Evolutionary conservation across 257 asterid species (phyloP).

Genomic region (Leonotis leonurus): DNA sequence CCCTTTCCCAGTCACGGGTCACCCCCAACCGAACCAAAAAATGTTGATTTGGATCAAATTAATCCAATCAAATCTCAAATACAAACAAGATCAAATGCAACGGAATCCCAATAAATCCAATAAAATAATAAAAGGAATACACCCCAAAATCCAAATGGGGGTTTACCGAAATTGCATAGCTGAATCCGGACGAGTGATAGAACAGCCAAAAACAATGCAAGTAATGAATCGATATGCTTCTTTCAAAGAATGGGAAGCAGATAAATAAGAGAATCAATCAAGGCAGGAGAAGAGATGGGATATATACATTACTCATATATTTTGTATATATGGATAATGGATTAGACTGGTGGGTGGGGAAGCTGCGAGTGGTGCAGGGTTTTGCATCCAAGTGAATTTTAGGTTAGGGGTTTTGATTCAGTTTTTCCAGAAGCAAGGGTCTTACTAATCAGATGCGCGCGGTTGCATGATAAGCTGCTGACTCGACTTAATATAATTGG

Average conservation of each 20-base stretch:
- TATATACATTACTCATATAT: background rate
- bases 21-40: background rate
- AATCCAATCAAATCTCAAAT: background rate
- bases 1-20: constrained; percentile 21
- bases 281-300: background rate
- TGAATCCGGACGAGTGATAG: background rate
- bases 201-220: background rate
- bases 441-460: constrained; percentile 6
- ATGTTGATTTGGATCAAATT: background rate
- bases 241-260: background rate
- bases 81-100: constrained; percentile 2
- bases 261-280: background rate
- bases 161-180: background rate
- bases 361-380: constrained; percentile 27
- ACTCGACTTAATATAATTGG: background rate
- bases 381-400: constrained; percentile 22
- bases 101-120: background rate
- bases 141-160: background rate
- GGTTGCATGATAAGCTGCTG: constrained; percentile 15
- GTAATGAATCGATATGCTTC: background rate
- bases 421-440: background rate
- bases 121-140: background rate
- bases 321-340: background rate
- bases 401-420: constrained; percentile 11
- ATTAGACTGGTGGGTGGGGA: background rate